A percentile compares a stretch with the other conserved stretches of the same genome.
Conservation (phyloP, 768 basidiomycete species). For the Cytidiella melzeri region DNA sequence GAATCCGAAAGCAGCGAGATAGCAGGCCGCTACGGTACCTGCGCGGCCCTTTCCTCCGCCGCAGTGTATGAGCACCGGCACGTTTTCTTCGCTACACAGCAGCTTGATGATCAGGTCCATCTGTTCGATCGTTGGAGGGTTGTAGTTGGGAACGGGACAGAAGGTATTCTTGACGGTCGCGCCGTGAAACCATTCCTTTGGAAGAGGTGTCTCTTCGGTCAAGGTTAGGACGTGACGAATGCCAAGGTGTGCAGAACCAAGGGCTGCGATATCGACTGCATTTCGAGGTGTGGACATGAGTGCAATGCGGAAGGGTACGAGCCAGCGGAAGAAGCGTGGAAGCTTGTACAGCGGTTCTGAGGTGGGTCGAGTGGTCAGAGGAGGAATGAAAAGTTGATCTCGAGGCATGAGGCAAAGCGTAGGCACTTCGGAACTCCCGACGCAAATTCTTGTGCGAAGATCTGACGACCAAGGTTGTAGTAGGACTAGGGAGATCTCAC, state of each 20-base stretch:
- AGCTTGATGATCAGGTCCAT: constrained; percentile 50
- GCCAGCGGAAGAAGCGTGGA: constrained; percentile 59
- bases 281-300: constrained; percentile 54
- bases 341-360: constrained; percentile 31
- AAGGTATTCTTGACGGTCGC: constrained; percentile 43
- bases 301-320: constrained; percentile 51
- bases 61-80: constrained; percentile 52
- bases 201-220: constrained; percentile 50
- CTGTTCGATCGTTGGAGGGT: constrained; percentile 52
- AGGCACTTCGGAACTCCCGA: constrained; percentile 25
- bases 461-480: constrained; percentile 36
- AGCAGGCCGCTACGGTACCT: constrained; percentile 56
- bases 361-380: neutral
- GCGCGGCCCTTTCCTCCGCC: constrained; percentile 60
- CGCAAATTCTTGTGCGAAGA: constrained; percentile 30
- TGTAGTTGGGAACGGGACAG: constrained; percentile 47
- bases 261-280: constrained; percentile 42
- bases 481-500: constrained; percentile 26
- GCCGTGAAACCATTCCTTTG: constrained; percentile 39
- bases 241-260: constrained; percentile 41
- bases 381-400: constrained; percentile 35
- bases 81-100: constrained; percentile 37
- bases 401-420: constrained; percentile 37
- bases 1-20: constrained; percentile 53
- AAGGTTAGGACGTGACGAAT: constrained; percentile 55